Base-by-base conservation (phyloP, 164 flowering plant genomes). In the Tetracentron sinense region DNA sequence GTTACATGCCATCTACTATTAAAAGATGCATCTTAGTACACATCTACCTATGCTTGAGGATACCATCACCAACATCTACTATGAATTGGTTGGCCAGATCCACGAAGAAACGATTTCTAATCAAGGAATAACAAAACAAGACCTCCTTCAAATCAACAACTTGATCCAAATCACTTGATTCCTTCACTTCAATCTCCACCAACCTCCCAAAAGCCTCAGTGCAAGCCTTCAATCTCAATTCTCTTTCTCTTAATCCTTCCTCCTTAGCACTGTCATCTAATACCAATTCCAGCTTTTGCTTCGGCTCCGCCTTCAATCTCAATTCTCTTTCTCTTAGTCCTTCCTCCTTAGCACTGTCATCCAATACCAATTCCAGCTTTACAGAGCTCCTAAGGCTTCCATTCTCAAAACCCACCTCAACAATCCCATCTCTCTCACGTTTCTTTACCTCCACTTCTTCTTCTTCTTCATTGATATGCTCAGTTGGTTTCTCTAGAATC, bases 111-210 rank as follows among this genome's bases (percentile, higher is more conserved):
- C 23, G 51, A 47, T 60, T 48, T 47, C 26, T 46, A 19, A 60
- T 60, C 63, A 60, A 44, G 23, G 63, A 60, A 29, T 60, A 47
- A 28, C 53, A 46, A 12, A 47, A 8, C 26, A 60, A 49, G 11
- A 60, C 63, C 6, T 47, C 63, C 12, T 60, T 47, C 15, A 60
- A 44, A 60, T 60, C 63, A 10, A 60, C 17, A 25, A 46, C 35
- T 48, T 60, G 42, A n/a, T 60, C 49, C 53, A 60, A 46, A 44
- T 60, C 63, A 47, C 54, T 44, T 27, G 63, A 60, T 7, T 60
- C 63, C 63, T 46, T 60, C 50, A 42, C 48, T 26, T 58, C 50
- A 58, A 58, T 38, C 8, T 60, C 63, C 7, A 22, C 27, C 35
- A 60, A 3, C 38, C 38, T 60, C 52, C 26, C 35, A 52, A 60